Conservation (phyloP, 352 stramenopile genomes). For the Blastocystis sp. region DNA sequence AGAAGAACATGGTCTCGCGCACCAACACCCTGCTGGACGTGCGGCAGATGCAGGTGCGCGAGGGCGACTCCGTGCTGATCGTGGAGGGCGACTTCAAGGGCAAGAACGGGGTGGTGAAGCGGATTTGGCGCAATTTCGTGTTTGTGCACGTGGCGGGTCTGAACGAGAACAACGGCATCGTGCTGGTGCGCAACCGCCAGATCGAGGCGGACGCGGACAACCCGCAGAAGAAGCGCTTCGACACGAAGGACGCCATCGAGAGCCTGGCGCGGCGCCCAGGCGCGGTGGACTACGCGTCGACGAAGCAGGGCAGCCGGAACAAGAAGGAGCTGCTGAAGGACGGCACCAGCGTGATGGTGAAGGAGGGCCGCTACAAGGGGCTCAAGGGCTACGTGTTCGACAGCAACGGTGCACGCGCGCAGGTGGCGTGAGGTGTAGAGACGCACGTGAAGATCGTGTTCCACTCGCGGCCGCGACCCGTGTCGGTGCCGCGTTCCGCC, state of each 20-base stretch:
- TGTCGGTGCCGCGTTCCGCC: slow-evolving; percentile 29
- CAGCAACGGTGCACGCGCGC: slow-evolving; percentile 20
- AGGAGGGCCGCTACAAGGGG: slow-evolving; percentile 54
- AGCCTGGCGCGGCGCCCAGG: background rate
- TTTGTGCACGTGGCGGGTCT: slow-evolving; percentile 20
- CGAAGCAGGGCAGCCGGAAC: slow-evolving; percentile 45
- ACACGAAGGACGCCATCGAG: slow-evolving; percentile 47
- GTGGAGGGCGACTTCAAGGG: slow-evolving; percentile 61
- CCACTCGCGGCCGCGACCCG: slow-evolving; percentile 48
- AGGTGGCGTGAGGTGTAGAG: background rate
- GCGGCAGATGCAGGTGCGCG: slow-evolving; percentile 45
- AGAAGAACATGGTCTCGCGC: slow-evolving; percentile 22
- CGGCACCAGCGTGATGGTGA: slow-evolving; percentile 45
- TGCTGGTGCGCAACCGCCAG: slow-evolving; percentile 59
- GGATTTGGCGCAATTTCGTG: slow-evolving; percentile 54
- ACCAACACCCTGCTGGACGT: slow-evolving; percentile 25
- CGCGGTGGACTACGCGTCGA: slow-evolving; percentile 29
- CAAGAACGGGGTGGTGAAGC: slow-evolving; percentile 40
- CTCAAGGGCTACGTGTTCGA: slow-evolving; percentile 47
- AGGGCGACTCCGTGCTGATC: slow-evolving; percentile 43
- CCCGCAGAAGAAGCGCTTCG: slow-evolving; percentile 49
- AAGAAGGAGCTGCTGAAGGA: slow-evolving; percentile 58
- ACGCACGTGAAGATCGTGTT: slow-evolving; percentile 66
- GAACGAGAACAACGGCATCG: slow-evolving; percentile 44
- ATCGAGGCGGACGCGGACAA: slow-evolving; percentile 40